Evolutionary conservation across 2,329 filamentous ascomycete species (phyloP).

Genomic region (Ascochyta viciae-villosae): DNA sequence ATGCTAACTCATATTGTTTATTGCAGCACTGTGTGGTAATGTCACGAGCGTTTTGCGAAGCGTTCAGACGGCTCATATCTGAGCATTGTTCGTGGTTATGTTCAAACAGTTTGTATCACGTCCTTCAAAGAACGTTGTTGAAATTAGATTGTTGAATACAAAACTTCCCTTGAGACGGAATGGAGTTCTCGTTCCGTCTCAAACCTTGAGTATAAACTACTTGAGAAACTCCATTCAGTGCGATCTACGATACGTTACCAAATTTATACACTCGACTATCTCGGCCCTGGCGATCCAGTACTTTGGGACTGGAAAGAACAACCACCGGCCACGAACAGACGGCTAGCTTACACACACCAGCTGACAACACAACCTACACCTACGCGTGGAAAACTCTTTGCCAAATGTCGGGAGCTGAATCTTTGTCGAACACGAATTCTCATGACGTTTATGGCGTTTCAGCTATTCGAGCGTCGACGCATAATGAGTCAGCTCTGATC

Average conservation of each 20-base stretch:
- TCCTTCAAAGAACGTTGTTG: neutral
- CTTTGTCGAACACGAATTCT: neutral
- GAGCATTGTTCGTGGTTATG: neutral
- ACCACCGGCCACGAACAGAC: neutral
- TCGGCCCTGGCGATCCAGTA: no score
- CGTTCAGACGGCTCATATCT: neutral
- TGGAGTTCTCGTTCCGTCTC: neutral
- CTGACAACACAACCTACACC: neutral
- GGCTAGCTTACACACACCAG: neutral
- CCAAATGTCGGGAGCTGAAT: neutral
- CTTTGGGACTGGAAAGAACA: neutral
- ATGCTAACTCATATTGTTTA: no score
- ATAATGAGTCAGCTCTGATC: neutral
- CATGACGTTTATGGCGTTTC: neutral
- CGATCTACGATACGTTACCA: neutral
- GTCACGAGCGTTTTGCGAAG: no score
- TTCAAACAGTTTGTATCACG: neutral
- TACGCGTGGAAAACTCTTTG: neutral
- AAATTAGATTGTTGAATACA: neutral
- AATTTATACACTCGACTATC: neutral
- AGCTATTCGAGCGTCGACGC: no score
- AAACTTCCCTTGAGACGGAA: neutral
- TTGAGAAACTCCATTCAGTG: neutral
- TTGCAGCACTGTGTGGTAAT: no score
- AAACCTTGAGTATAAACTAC: neutral